A percentile compares a stretch with the other conserved stretches of the same genome.
These are phyloP conservation scores for Poterioochromonas sp. DNA, from an alignment of 352 stramenopile species.

Conservation along the genomic window DNA sequence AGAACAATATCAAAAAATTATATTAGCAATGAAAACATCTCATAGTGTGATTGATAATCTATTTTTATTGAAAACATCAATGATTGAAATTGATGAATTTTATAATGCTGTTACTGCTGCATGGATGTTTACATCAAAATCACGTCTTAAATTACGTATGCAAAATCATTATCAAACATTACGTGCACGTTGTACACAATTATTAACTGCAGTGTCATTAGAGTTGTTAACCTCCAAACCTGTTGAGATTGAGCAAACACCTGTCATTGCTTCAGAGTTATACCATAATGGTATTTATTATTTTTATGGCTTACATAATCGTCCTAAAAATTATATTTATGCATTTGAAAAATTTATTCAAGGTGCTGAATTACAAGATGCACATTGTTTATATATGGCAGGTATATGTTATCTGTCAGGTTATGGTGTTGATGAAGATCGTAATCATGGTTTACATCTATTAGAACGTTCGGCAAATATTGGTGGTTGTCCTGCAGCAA, in stretches of 20 bases:
- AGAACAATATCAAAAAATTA: background rate
- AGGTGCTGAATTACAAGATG: background rate
- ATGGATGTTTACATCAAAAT: background rate
- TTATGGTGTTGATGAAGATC: background rate
- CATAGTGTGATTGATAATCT: background rate
- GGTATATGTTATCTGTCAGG: background rate
- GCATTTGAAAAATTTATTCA: conserved; percentile 23
- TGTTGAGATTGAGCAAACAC: background rate
- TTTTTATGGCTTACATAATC: background rate
- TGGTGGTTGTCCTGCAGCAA: background rate
- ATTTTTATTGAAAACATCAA: background rate
- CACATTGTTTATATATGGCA: background rate
- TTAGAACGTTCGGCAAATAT: background rate
- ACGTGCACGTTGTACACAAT: background rate
- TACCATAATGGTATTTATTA: background rate
- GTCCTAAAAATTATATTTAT: background rate
- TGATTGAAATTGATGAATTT: conserved; percentile 10
- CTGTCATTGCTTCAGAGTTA: background rate
- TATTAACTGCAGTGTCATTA: conserved; percentile 18
- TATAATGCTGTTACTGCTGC: background rate
- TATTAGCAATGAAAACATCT: background rate
- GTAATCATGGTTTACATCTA: background rate
- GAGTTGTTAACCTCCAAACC: conserved; percentile 3
- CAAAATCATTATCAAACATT: background rate
- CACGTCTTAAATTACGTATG: background rate